Base-by-base conservation (phyloP, 1,284 basidiomycete genomes). In the Apiotrichum akiyoshidainum region DNA sequence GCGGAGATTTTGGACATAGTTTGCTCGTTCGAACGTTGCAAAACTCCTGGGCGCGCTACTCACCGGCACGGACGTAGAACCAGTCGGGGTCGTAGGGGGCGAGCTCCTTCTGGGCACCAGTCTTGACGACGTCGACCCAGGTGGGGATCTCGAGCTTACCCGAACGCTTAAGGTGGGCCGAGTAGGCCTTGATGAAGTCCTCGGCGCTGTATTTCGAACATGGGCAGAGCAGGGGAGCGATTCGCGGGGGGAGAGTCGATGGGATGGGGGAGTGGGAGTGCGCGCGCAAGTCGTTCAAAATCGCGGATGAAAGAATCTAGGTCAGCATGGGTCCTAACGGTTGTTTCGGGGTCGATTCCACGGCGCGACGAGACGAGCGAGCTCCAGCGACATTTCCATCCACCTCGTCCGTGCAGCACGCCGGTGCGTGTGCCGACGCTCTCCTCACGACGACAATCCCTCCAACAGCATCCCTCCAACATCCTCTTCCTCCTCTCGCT, bases 121-220 rank as follows among this genome's bases (percentile, higher is more conserved):
- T 99, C 85, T 99, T 99, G 80, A 99, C 95, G 73, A 97, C 85
- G 81, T 99, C 95, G 64, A 93, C 95, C 96, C 96, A 99, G 80
- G 87, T 89, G 72, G 95, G 95, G 68, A 99, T 91, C 83, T 99
- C 95, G 68, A 97, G 87, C 57, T 82, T 76, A 22, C 86, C 84
- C 31, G 98, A 82, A 31, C 86, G 83, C 42, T 80, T 78, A 17
- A 89, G 81, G 77, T 92, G 98, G 12, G 84, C 81, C 46, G 90
- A 90, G 71, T 90, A 88, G 22, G 89, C 89, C 63, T 92, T 81
- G 70, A 99, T 88, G 66, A 96, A 86, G 59, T 79, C 75, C 50
- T 84, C 81, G 12, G 94, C 72, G 65, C 74, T 76, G 65, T 39
- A 49, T 26, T 2, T 11, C 22, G 12, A 37, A 46, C 31, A 40